Evolutionary conservation across 2,329 filamentous ascomycete genomes (phyloP), one percentile per base, ranked within the genome.

Genomic region (Cladosporium sphaerospermum): DNA sequence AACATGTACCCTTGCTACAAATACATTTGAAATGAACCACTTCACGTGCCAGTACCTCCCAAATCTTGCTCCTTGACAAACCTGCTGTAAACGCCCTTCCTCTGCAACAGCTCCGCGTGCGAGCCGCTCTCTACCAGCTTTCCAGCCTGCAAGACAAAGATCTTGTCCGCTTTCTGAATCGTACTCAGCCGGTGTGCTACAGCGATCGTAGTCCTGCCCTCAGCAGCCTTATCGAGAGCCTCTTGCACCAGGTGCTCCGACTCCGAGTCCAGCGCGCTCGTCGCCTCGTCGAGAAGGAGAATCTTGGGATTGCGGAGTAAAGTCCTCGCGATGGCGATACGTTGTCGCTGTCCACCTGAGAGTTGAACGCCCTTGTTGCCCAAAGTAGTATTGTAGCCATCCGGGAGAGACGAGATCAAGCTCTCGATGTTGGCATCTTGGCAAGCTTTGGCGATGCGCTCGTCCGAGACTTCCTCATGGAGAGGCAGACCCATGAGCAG

Each of bases 111-210:
- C 14, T 58, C 61, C 49, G 61, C 55, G 57, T 74, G 58, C 52
- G 66, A 62, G 54, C 73, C 61, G 59, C 70, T 55, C 62, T 75
- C 73, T 2, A 71, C 52, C 8, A 74, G 61, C 4, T 59, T 57
- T 3, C 72, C 70, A 14, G 65, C 62, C 0, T 61, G 64, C 63
- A 75, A 65, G 11, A 74, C 71, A 31, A 73, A 62, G 47, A 75
- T 74, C 23, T 65, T 66, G 53, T 74, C 70, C 4, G 71, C 70
- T 39, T 66, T 58, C 48, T 61, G 67, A 28, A 75, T 68, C 3
- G 73, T 73, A 13, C 69, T 65, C 13, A 75, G 62, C 1, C 73
- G 64, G 61, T 75, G 73, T 1, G 73, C 72, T 45, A 75, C 69
- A 51, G 69, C 66, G 13, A 75, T 63, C 1, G 70, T 73, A 62